Percentiles rank a stretch among this genome's conserved stretches.
phyloP scores from a whole-genome alignment of 1,139 yeast species.

The Magnusiomyces sp. region DNA sequence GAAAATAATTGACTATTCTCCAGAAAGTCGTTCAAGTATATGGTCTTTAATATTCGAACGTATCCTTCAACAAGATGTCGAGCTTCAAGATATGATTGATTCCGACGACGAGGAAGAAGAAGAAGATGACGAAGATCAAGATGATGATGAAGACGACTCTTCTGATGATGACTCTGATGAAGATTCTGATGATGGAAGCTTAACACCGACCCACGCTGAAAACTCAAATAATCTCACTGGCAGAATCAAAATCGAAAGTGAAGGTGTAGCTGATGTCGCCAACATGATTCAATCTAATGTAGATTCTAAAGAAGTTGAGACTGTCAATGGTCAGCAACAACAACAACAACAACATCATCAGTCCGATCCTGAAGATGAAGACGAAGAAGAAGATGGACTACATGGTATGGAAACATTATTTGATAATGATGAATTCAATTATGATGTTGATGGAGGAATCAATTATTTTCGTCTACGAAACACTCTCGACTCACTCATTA shows the following conservation, averaged over 20 bases:
- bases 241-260: not conserved
- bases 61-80: slow-evolving; percentile 86
- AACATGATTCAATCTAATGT: not conserved
- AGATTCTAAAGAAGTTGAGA: not conserved
- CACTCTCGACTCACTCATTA: slow-evolving; percentile 63
- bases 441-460: slow-evolving; percentile 27
- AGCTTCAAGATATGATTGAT: slow-evolving; percentile 78
- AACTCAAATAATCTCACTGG: not conserved
- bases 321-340: not conserved
- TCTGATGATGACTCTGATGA: slow-evolving; percentile 18
- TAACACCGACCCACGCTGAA: slow-evolving; percentile 1
- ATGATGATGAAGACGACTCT: slow-evolving; percentile 32
- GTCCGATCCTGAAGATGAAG: slow-evolving; percentile 10
- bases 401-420: not conserved
- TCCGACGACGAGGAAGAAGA: slow-evolving; percentile 75
- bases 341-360: not conserved
- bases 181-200: slow-evolving; percentile 2
- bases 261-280: slow-evolving; percentile 1
- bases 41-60: slow-evolving; percentile 80
- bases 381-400: slow-evolving; percentile 16
- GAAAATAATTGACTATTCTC: slow-evolving; percentile 53
- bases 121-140: slow-evolving; percentile 47
- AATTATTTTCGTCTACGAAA: slow-evolving; percentile 27
- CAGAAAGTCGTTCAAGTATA: slow-evolving; percentile 55
- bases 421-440: slow-evolving; percentile 33